Evolutionary conservation across 805 yeast genomes (phyloP).

Genomic region (Tetrapisispora fleetii): DNA sequence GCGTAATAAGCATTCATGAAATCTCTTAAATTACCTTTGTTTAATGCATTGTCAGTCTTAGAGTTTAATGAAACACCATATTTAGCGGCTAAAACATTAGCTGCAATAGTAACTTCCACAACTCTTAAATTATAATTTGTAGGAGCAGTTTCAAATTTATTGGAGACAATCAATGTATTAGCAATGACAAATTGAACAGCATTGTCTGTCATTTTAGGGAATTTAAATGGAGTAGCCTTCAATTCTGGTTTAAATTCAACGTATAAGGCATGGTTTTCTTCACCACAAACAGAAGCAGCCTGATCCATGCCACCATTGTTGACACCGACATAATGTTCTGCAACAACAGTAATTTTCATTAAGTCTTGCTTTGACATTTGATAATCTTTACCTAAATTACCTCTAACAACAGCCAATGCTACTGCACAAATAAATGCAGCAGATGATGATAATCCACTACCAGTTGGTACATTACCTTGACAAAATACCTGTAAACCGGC

Average conservation of each 20-base stretch:
- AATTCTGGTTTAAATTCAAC: conserved; percentile 54
- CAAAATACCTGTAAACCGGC: conserved; percentile 44
- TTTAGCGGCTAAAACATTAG: conserved; percentile 44
- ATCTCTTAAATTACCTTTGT: conserved; percentile 52
- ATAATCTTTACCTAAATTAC: conserved; percentile 34
- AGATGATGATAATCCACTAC: conserved; percentile 60
- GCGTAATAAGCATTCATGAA: conserved; percentile 44
- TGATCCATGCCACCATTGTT: conserved; percentile 80
- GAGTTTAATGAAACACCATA: conserved; percentile 31
- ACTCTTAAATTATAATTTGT: conserved; percentile 60
- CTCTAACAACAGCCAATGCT: conserved; percentile 45
- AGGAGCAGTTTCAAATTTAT: conserved; percentile 64
- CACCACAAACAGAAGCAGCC: conserved; percentile 60
- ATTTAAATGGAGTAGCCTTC: conserved; percentile 42
- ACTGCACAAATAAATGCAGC: conserved; percentile 66
- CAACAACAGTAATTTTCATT: conserved; percentile 50
- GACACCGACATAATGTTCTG: conserved; percentile 65
- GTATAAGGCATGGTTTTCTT: conserved; percentile 44
- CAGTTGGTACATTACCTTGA: conserved; percentile 62
- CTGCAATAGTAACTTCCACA: conserved; percentile 62
- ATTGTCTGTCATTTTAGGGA: conserved; percentile 39
- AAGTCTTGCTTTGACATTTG: conserved; percentile 41
- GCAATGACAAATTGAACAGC: conserved; percentile 50
- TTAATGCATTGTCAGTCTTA: conserved; percentile 12
- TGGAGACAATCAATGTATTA: conserved; percentile 53